Conservation (phyloP, 2,329 filamentous ascomycete species). For the Cordyceps militaris region DNA sequence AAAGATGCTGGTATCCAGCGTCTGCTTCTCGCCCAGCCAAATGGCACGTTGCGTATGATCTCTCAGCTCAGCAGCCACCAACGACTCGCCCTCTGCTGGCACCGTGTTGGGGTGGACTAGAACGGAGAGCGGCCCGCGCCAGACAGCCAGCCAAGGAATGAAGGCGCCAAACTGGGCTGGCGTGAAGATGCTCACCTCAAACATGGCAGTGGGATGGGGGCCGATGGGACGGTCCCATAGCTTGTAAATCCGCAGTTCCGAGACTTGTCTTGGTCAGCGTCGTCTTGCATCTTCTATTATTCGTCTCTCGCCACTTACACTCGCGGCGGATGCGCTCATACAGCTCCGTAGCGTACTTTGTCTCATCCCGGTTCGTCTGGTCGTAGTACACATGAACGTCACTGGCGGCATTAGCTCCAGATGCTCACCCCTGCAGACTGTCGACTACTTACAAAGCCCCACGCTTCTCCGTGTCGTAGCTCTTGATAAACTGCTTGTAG, state of each 20-base stretch:
- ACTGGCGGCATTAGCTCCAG: conserved; percentile 26
- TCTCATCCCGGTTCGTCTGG: conserved; percentile 54
- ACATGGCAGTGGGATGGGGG: conserved; percentile 80
- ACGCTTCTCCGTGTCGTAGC: conserved; percentile 56
- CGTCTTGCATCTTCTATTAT: too few relatives aligned
- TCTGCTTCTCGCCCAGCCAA: conserved; percentile 64
- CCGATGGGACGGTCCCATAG: conserved; percentile 74
- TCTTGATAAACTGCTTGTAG: conserved; percentile 62
- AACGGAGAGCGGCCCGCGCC: conserved; percentile 71
- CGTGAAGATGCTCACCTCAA: conserved; percentile 83
- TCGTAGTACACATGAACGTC: conserved; percentile 85
- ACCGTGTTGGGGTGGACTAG: conserved; percentile 78
- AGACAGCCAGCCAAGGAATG: conserved; percentile 74
- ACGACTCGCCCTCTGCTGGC: conserved; percentile 28
- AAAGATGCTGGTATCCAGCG: conserved; percentile 21
- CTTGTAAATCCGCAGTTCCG: conserved; percentile 74
- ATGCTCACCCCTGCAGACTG: not conserved
- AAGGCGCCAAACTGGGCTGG: conserved; percentile 87
- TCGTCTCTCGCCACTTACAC: conserved; percentile 59
- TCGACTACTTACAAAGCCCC: conserved; percentile 60
- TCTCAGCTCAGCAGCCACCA: conserved; percentile 30
- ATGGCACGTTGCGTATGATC: conserved; percentile 64
- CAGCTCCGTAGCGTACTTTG: conserved; percentile 61
- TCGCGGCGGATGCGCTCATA: conserved; percentile 75
- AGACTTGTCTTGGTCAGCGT: conserved; percentile 51